Percentiles rank a stretch among this genome's conserved stretches.
Conservation (phyloP, 1,139 yeast species). For the Suhomyces wounanorum region DNA sequence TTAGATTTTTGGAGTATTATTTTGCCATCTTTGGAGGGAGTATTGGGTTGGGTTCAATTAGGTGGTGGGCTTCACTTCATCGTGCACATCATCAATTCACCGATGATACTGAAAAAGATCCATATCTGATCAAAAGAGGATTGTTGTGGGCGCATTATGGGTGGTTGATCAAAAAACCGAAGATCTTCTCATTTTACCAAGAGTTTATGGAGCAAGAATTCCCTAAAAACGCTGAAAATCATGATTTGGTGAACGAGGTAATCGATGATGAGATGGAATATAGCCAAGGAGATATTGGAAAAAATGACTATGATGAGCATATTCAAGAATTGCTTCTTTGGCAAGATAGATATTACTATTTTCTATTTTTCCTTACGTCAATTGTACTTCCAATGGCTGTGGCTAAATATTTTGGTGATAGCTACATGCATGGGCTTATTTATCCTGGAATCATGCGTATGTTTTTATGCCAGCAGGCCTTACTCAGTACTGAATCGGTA, state of each 20-base stretch:
- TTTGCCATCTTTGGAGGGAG: constrained; percentile 60
- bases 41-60: constrained; percentile 61
- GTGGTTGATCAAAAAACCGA: constrained; percentile 60
- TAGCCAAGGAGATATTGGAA: constrained; percentile 10
- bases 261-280: constrained; percentile 21
- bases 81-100: constrained; percentile 68
- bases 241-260: constrained; percentile 25
- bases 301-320: constrained; percentile 22
- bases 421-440: constrained; percentile 55
- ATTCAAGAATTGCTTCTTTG: constrained; percentile 42
- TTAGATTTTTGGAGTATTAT: constrained; percentile 36
- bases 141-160: constrained; percentile 63
- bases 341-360: constrained; percentile 55
- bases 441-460: constrained; percentile 65
- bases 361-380: constrained; percentile 47
- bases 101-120: constrained; percentile 68
- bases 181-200: constrained; percentile 33
- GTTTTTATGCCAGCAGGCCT: constrained; percentile 58
- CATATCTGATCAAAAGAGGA: constrained; percentile 63
- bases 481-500: constrained; percentile 57
- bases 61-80: constrained; percentile 67
- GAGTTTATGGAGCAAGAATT: constrained; percentile 45
- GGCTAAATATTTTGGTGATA: constrained; percentile 41
- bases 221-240: constrained; percentile 28
- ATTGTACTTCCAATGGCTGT: constrained; percentile 51